Conservation (phyloP, 192 early-diverging fungal species). For the Thamnidium elegans region DNA sequence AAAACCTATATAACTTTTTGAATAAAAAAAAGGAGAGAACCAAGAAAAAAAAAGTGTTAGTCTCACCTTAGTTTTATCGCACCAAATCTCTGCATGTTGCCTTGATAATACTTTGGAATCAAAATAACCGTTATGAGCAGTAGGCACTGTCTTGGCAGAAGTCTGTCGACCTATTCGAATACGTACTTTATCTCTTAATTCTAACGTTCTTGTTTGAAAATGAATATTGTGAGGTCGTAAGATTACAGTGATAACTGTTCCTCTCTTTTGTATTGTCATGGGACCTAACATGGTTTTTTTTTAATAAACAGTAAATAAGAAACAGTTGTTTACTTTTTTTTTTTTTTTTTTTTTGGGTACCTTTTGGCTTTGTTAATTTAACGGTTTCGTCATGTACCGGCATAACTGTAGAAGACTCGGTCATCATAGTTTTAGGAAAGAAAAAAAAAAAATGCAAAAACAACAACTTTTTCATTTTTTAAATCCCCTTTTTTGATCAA, state of each 20-base stretch:
- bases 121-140: conserved; percentile 72
- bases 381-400: conserved; percentile 4
- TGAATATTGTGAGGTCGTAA: conserved; percentile 45
- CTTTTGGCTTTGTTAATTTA: conserved; percentile 11
- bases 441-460: background rate
- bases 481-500: background rate
- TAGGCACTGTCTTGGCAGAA: conserved; percentile 56
- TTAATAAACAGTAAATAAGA: background rate
- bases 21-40: background rate
- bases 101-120: conserved; percentile 81
- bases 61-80: conserved; percentile 57
- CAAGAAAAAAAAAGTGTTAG: too few species aligned
- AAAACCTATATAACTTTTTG: conserved; percentile 42
- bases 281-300: background rate
- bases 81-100: conserved; percentile 73
- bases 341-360: background rate
- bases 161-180: conserved; percentile 74
- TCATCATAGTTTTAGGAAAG: conserved; percentile 1
- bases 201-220: conserved; percentile 52
- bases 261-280: conserved; percentile 1
- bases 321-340: background rate
- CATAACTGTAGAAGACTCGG: conserved; percentile 10
- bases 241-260: conserved; percentile 31
- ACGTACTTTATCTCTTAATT: conserved; percentile 45
- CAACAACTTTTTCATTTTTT: background rate